These are phyloP conservation scores for Naganishia sp. DNA, from an alignment of 1,284 basidiomycete species.

Conservation along the genomic window DNA sequence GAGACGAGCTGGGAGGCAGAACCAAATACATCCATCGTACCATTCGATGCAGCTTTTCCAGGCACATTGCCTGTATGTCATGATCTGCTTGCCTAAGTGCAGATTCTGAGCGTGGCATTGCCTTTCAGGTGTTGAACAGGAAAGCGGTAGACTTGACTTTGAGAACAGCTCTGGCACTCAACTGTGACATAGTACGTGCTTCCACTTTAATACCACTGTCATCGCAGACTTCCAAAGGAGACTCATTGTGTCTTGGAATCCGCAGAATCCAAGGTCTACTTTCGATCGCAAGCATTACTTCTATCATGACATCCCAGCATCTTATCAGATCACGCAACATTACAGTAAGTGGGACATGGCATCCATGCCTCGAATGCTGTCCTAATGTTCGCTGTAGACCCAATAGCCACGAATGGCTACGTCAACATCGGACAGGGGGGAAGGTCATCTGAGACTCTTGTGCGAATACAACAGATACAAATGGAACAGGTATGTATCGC, in stretches of 20 bases:
- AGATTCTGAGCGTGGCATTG: not conserved
- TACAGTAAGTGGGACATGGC: constrained; percentile 63
- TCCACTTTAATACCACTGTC: not conserved
- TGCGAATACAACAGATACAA: constrained; percentile 91
- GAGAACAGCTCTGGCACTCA: constrained; percentile 77
- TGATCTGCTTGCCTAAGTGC: not conserved
- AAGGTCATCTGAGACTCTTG: constrained; percentile 47
- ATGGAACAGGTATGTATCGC: constrained; percentile 75
- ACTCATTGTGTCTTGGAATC: not conserved
- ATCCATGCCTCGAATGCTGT: not conserved
- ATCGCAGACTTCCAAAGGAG: not conserved
- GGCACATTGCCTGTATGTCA: constrained; percentile 81
- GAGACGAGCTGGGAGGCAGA: constrained; percentile 59
- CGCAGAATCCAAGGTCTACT: constrained; percentile 65
- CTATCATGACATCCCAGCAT: constrained; percentile 89
- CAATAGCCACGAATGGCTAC: constrained; percentile 72
- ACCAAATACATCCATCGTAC: constrained; percentile 75
- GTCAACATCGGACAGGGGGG: constrained; percentile 57
- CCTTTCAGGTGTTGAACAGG: constrained; percentile 68
- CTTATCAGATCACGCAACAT: constrained; percentile 96
- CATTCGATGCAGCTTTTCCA: constrained; percentile 88
- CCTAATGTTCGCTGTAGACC: constrained; percentile 58
- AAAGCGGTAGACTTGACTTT: constrained; percentile 79
- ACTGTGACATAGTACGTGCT: constrained; percentile 61
- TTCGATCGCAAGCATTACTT: constrained; percentile 99